Evolutionary conservation across 148 eudicot genomes (phyloP).

Genomic region (Nepenthes gracilis): DNA sequence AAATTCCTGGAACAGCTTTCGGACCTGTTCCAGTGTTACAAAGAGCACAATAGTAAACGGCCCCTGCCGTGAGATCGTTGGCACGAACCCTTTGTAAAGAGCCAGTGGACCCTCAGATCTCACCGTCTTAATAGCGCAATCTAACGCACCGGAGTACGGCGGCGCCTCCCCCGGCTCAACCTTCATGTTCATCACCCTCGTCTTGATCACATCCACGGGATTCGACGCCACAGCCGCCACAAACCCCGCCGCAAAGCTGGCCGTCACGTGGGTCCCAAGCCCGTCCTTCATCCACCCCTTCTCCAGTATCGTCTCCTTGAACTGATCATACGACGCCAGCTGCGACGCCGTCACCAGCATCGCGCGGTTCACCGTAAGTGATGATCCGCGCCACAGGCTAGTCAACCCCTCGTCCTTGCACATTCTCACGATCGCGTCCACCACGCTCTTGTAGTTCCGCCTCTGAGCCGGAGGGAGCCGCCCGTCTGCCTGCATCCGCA

Average conservation of each 20-base stretch:
- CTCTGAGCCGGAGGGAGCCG: conserved; percentile 58
- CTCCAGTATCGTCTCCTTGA: conserved; percentile 48
- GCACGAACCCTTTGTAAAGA: conserved; percentile 72
- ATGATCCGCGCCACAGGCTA: conserved; percentile 80
- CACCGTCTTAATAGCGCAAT: conserved; percentile 67
- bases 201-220: conserved; percentile 87
- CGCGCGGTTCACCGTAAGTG: conserved; percentile 86
- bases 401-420: conserved; percentile 44
- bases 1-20: conserved; percentile 63
- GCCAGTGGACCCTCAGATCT: conserved; percentile 61
- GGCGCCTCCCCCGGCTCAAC: conserved; percentile 35
- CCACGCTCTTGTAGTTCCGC: conserved; percentile 62
- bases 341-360: conserved; percentile 90
- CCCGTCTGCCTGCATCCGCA: conserved; percentile 97
- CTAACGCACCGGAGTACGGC: conserved; percentile 65
- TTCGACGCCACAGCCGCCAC: conserved; percentile 83
- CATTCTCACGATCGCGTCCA: conserved; percentile 61
- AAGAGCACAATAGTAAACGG: conserved; percentile 84
- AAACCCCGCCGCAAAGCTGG: conserved; percentile 87
- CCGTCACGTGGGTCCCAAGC: conserved; percentile 74
- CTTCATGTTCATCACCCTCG: conserved; percentile 91
- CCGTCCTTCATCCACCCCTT: conserved; percentile 66
- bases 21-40: conserved; percentile 78
- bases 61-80: conserved; percentile 85
- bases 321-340: conserved; percentile 71